Evolutionary conservation across 192 early-diverging fungal genomes (phyloP), one percentile per base, ranked within the genome.

Genomic region (Coemansia sp.): DNA sequence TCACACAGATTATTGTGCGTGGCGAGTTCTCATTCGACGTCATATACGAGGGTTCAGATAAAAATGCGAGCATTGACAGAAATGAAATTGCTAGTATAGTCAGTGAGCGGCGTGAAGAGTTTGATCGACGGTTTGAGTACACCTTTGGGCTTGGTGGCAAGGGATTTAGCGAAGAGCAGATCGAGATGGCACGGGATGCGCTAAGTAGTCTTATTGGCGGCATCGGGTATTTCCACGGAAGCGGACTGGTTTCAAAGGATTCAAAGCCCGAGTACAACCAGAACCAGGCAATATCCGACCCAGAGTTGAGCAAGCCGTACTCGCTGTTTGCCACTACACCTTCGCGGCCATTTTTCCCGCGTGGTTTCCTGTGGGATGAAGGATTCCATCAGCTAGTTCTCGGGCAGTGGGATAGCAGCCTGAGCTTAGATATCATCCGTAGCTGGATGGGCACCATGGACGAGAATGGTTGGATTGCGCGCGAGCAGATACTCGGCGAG

Each of bases 311-410:
- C 44, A 63, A 66, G 6, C 91, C 95, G 0, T 77, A 80, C 14
- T 71, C 82, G 14, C 70, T 98, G 21, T 94, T 95, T 66, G 84
- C 88, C 0, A 87, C 88, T 0, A 89, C 91, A 1, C 93, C 95
- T 1, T 90, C 87, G 9, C 83, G 95, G 22, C 89, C 95, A 13
- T 98, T 98, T 66, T 98, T 98, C 66, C 93, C 95, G 43, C 82
- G 95, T 27, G 95, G 95, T n/a, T 98, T 95, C 54, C 83, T 93
- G 39, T 98, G 95, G 87, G 95, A 98, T 69, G 92, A 94, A 70
- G 95, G 95, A 0, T 98, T 95, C 67, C 92, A 93, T 58, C 85
- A 92, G 59, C 73, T 90, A 3, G 67, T 98, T 10, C 77, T 98
- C 51, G 86, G 89, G 1, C 81, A 81, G 43, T 98, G 91, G 90